A percentile compares a stretch with the other conserved stretches of the same genome.
These are phyloP conservation scores for Setaria italica DNA, from an alignment of 202 grass and related monocot species.

Conservation along the genomic window DNA sequence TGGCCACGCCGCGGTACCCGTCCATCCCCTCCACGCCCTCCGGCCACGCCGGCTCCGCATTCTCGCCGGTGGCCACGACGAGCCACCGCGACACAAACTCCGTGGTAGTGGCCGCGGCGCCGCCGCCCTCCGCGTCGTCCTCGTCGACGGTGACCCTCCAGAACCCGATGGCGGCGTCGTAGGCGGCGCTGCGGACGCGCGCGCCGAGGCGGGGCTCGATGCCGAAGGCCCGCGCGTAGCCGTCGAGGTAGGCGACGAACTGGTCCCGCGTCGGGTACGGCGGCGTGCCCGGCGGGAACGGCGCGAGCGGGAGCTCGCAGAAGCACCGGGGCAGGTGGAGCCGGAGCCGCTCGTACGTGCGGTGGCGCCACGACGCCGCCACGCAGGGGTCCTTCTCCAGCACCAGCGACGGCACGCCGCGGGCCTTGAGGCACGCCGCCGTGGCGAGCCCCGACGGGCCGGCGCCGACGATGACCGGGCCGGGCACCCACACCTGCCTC, in stretches of 20 bases:
- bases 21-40: conserved; percentile 50
- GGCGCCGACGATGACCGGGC: conserved; percentile 79
- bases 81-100: conserved; percentile 88
- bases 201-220: conserved; percentile 59
- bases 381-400: conserved; percentile 80
- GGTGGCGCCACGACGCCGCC: conserved; percentile 74
- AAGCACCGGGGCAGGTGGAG: conserved; percentile 76
- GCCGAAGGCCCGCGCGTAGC: conserved; percentile 65
- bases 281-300: conserved; percentile 69
- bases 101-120: neutral
- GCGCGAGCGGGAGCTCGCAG: conserved; percentile 72
- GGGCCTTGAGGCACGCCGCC: conserved; percentile 73
- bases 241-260: conserved; percentile 86
- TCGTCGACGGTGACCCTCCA: conserved; percentile 58
- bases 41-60: conserved; percentile 71
- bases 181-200: conserved; percentile 56
- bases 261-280: conserved; percentile 80
- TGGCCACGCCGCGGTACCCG: conserved; percentile 45
- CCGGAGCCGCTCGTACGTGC: conserved; percentile 81
- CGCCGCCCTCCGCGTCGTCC: neutral
- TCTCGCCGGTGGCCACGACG: conserved; percentile 88
- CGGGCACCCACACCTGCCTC: conserved; percentile 77
- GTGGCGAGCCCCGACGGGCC: conserved; percentile 80
- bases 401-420: conserved; percentile 71
- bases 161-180: conserved; percentile 66